Evolutionary conservation across 2,329 filamentous ascomycete genomes (phyloP).

Genomic region (Claviceps pusilla): DNA sequence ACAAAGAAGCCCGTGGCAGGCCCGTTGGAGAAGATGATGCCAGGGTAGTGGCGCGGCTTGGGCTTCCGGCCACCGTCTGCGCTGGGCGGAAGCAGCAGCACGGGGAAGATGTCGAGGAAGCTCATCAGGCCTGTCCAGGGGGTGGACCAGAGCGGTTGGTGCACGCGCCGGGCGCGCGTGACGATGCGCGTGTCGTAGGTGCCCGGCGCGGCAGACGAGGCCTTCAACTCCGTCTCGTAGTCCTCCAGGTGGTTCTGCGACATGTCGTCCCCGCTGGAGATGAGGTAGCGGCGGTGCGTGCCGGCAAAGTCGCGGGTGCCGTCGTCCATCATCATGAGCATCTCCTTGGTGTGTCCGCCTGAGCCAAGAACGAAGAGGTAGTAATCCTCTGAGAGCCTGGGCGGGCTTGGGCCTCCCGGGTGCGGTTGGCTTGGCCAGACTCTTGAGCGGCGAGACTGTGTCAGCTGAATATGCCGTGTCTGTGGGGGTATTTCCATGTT

Average conservation of each 20-base stretch:
- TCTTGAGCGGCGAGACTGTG: constrained; percentile 8
- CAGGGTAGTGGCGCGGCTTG: constrained; percentile 36
- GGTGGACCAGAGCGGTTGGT: constrained; percentile 63
- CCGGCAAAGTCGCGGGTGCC: constrained; percentile 34
- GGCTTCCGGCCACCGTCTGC: constrained; percentile 10
- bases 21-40: constrained; percentile 73
- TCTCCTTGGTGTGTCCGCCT: constrained; percentile 88
- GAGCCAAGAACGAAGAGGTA: constrained; percentile 76
- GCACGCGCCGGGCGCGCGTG: constrained; percentile 62
- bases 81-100: constrained; percentile 29
- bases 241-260: constrained; percentile 54
- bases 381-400: constrained; percentile 25
- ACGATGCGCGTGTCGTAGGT: constrained; percentile 53
- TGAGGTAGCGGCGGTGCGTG: constrained; percentile 65
- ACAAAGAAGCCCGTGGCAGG: constrained; percentile 78
- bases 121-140: constrained; percentile 54
- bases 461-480: constrained; percentile 18
- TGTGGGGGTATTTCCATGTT: constrained; percentile 1
- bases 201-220: constrained; percentile 18
- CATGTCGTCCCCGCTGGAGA: constrained; percentile 57
- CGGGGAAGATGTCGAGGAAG: constrained; percentile 44
- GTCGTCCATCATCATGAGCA: constrained; percentile 65
- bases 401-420: no score
- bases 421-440: constrained; percentile 5
- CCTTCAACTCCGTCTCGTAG: constrained; percentile 22